Conservation (phyloP, 305 asterid species). For the Rubia balearica region DNA sequence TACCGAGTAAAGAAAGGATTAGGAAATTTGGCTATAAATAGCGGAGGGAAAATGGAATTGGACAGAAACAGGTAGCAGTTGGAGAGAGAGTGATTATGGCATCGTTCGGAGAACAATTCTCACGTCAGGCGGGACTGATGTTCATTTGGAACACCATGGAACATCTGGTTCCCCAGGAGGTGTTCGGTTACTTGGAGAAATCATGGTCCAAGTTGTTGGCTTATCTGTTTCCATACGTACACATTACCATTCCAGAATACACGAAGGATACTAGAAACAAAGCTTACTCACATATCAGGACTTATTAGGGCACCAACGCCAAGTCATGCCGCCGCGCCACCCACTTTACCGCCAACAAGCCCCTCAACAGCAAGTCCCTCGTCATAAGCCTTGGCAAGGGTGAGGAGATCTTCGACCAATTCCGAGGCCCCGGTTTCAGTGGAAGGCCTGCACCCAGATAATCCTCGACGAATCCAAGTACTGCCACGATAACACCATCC, state of each 20-base stretch:
- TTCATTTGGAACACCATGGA: slow-evolving; percentile 20
- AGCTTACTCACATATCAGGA: slow-evolving; percentile 5
- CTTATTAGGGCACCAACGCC: slow-evolving; percentile 19
- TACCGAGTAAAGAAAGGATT: no score
- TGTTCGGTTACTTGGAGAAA: background rate
- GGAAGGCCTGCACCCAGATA: slow-evolving; percentile 5
- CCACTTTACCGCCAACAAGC: slow-evolving; percentile 14
- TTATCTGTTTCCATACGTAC: slow-evolving; percentile 12
- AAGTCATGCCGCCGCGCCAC: slow-evolving; percentile 19
- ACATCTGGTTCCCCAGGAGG: slow-evolving; percentile 13
- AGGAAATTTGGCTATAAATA: no score
- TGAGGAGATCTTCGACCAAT: slow-evolving; percentile 21
- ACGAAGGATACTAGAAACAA: slow-evolving; percentile 9
- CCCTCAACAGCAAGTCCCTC: slow-evolving; percentile 21
- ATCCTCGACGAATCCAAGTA: background rate
- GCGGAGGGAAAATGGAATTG: no score
- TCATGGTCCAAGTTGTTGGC: background rate
- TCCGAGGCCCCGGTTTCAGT: slow-evolving; percentile 9
- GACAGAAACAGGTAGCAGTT: no score
- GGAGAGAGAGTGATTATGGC: no score
- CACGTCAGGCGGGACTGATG: slow-evolving; percentile 19
- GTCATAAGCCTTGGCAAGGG: slow-evolving; percentile 21
- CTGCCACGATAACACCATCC: background rate
- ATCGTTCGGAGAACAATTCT: slow-evolving; percentile 6
- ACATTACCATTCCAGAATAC: slow-evolving; percentile 16